Base-by-base conservation (phyloP, 192 early-diverging fungal genomes). In the Mortierella hygrophila region DNA sequence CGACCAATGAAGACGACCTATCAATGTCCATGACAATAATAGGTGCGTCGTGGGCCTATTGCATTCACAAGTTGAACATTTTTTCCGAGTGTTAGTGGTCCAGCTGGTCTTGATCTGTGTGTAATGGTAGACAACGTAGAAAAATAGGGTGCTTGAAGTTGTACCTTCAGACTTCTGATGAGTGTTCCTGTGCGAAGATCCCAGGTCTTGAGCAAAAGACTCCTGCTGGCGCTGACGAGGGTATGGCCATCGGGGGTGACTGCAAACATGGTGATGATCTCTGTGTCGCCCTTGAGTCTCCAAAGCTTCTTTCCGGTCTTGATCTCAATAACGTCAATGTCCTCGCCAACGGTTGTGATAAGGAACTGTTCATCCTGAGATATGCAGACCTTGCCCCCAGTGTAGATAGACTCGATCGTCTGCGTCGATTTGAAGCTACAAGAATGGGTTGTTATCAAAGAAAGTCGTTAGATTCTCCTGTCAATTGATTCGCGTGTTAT, bases 21-120 rank as follows among this genome's bases (percentile, higher is more conserved):
- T 99, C 98, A 80, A 97, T 96, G 68, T 94, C 96, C 96, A 98
- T 98, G 11, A 95, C 92, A 75, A 99, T 92, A 29, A 99, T 94
- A 13, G 97, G 97, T 1, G 97, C 97, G 41, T 99, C 97, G 79
- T 99, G 98, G 0, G 94, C 97, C 90, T 95, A 89, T 75, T 18
- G 5, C 15, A 38, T 4, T 32, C 21, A 88, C n/a, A 46, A 26
- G 26, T 18, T 26, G 15, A 29, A n/a, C n/a, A 15, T 16, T 16
- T 4, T 35, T 32, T 15, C 65, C 5, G 11, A 37, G 38, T 42
- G 41, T 40, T 42, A 71, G 70, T 8, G 70, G 4, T 26, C 26
- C 60, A 32, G 1, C 35, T 32, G 3, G 21, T 77, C 18, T 20
- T 21, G 42, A 15, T 37, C 32, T 32, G 52, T 0, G 20, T 54